These are phyloP conservation scores for Stephanodiscus minutulus DNA, from an alignment of 108 stramenopile species.

Conservation along the genomic window DNA sequence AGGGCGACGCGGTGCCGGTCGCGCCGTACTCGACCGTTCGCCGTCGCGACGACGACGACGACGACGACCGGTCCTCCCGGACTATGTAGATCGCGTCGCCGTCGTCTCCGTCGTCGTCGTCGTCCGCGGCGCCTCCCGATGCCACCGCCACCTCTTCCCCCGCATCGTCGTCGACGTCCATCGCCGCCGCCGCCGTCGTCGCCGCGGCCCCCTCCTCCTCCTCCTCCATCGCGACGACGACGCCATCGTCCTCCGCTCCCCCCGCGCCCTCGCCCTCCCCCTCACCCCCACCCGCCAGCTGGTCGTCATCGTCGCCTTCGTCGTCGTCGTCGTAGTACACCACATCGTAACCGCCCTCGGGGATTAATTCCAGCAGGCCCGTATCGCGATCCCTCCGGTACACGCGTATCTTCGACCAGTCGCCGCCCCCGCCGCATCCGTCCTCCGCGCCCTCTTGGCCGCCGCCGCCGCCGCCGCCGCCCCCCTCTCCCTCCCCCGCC, in stretches of 20 bases:
- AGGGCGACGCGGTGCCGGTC: too few species aligned
- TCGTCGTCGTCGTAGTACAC: conserved; percentile 24
- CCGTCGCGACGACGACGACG: background rate
- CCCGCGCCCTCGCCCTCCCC: too few species aligned
- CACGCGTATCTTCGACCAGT: conserved; percentile 21
- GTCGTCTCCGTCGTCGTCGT: background rate
- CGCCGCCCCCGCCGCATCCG: background rate
- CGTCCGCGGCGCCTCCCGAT: too few species aligned
- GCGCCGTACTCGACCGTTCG: too few species aligned
- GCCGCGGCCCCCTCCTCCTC: background rate
- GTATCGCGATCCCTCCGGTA: conserved; percentile 20
- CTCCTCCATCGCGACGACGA: background rate
- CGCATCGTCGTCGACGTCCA: background rate
- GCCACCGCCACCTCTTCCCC: background rate
- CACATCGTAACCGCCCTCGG: conserved; percentile 27
- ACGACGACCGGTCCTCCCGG: background rate
- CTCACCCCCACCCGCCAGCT: too few species aligned
- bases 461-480: background rate
- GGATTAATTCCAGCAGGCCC: conserved; percentile 20
- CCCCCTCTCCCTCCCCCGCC: background rate
- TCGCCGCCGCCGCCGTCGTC: background rate
- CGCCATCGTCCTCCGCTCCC: too few species aligned
- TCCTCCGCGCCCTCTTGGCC: background rate
- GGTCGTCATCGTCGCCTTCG: background rate
- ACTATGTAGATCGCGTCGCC: conserved; percentile 8